Conservation (phyloP, 495 filamentous ascomycete genomes). For the Lentithecium fluviatile region DNA sequence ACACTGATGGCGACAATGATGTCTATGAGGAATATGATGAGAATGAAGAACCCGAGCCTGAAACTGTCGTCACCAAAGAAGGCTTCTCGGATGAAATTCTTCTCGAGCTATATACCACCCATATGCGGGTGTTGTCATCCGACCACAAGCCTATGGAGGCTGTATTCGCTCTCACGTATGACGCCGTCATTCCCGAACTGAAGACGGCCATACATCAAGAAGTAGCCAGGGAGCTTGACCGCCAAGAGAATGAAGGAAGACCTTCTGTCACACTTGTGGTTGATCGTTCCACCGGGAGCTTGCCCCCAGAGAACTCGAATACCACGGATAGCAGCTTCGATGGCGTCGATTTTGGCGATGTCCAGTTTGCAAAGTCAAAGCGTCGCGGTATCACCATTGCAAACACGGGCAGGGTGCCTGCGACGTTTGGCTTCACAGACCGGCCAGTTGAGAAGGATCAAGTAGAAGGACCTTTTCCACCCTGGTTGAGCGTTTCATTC, state of each 20-base stretch:
- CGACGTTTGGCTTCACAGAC: slow-evolving; percentile 72
- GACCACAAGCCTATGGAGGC: slow-evolving; percentile 92
- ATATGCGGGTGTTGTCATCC: slow-evolving; percentile 84
- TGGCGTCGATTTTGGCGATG: slow-evolving; percentile 72
- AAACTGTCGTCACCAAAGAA: slow-evolving; percentile 53
- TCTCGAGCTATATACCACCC: slow-evolving; percentile 77
- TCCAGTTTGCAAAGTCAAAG: slow-evolving; percentile 65
- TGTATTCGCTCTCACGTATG: slow-evolving; percentile 75
- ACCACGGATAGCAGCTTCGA: slow-evolving; percentile 41
- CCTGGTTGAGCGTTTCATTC: slow-evolving; percentile 70
- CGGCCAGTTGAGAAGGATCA: slow-evolving; percentile 55
- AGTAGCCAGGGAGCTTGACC: slow-evolving; percentile 83
- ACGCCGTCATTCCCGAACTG: slow-evolving; percentile 77
- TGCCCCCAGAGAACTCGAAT: slow-evolving; percentile 36
- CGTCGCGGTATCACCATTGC: slow-evolving; percentile 73
- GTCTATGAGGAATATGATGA: slow-evolving; percentile 56
- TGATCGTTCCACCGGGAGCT: slow-evolving; percentile 52
- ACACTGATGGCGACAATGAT: slow-evolving; percentile 58
- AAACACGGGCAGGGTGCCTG: slow-evolving; percentile 79
- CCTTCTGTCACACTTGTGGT: slow-evolving; percentile 82
- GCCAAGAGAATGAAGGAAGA: slow-evolving; percentile 86
- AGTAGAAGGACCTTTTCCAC: slow-evolving; percentile 46
- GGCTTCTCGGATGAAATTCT: slow-evolving; percentile 62
- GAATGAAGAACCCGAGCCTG: slow-evolving; percentile 53
- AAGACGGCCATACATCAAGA: slow-evolving; percentile 82